phyloP scores from a whole-genome alignment of 2,329 filamentous ascomycete species.

The Chaetomium strumarium region DNA sequence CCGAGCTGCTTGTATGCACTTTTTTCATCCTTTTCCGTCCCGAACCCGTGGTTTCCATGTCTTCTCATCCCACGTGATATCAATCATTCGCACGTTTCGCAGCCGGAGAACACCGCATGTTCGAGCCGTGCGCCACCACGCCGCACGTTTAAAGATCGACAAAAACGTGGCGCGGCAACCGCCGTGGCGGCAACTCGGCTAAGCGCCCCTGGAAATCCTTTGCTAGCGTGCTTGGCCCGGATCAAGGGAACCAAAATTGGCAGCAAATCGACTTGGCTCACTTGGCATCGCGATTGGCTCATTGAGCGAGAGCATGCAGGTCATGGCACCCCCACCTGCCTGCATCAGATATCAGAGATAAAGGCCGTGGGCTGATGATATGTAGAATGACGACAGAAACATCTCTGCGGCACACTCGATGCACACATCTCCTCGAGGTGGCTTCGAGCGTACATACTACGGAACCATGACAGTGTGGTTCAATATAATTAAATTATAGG shows the following conservation, averaged over 20 bases:
- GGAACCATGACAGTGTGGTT: too few species aligned
- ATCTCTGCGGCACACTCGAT: too few species aligned
- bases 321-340: too few species aligned
- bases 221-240: constrained; percentile 12
- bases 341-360: too few species aligned
- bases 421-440: too few species aligned
- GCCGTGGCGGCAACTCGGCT: constrained; percentile 2
- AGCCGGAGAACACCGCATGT: not conserved
- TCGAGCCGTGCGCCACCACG: constrained; percentile 7
- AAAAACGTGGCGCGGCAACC: constrained; percentile 13
- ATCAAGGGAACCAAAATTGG: constrained; percentile 9
- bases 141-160: not conserved
- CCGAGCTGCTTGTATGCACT: not conserved
- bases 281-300: too few species aligned
- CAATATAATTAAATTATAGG: too few species aligned
- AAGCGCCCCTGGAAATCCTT: not conserved
- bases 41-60: not conserved
- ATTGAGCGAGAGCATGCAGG: too few species aligned
- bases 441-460: too few species aligned
- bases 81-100: not conserved
- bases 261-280: not conserved
- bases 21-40: not conserved
- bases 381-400: too few species aligned
- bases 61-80: not conserved
- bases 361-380: too few species aligned